A percentile compares a stretch with the other conserved stretches of the same genome.
Evolutionary conservation across 192 early-diverging fungal genomes (phyloP).

Genomic region (Pecoramyces ruminantium): DNA sequence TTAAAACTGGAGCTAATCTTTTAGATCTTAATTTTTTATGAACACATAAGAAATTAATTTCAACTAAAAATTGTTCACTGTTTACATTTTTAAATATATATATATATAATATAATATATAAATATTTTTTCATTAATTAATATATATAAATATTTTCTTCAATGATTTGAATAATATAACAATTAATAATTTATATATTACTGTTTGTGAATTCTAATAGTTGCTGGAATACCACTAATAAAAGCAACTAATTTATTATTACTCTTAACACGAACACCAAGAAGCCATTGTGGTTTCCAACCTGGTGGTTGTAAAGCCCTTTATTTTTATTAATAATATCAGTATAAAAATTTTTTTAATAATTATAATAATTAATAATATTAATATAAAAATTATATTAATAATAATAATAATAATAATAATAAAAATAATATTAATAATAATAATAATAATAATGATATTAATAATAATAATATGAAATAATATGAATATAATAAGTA

Average conservation of each 20-base stretch:
- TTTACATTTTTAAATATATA: too few relatives aligned
- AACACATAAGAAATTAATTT: conserved; percentile 96
- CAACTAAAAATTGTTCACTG: conserved; percentile 50
- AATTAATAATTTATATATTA: too few relatives aligned
- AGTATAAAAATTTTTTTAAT: background rate
- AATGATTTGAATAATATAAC: too few relatives aligned
- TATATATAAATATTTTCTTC: too few relatives aligned
- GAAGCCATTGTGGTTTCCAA: conserved; percentile 73
- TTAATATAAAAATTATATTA: too few relatives aligned
- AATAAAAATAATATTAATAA: background rate
- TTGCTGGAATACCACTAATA: conserved; percentile 82
- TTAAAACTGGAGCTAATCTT: conserved; percentile 85
- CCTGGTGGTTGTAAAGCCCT: conserved; percentile 88
- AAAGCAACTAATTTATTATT: conserved; percentile 82
- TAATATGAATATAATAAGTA: too few relatives aligned
- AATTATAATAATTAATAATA: background rate
- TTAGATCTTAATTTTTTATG: conserved; percentile 91
- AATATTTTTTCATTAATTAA: too few relatives aligned
- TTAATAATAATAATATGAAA: too few relatives aligned
- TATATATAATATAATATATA: too few relatives aligned
- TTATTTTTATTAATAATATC: too few relatives aligned
- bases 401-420: background rate
- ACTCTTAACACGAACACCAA: conserved; percentile 71
- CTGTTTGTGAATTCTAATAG: conserved; percentile 52
- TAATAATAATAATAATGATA: too few relatives aligned